Conservation (phyloP, 2,329 filamentous ascomycete species). For the Drechslerella dactyloides region DNA sequence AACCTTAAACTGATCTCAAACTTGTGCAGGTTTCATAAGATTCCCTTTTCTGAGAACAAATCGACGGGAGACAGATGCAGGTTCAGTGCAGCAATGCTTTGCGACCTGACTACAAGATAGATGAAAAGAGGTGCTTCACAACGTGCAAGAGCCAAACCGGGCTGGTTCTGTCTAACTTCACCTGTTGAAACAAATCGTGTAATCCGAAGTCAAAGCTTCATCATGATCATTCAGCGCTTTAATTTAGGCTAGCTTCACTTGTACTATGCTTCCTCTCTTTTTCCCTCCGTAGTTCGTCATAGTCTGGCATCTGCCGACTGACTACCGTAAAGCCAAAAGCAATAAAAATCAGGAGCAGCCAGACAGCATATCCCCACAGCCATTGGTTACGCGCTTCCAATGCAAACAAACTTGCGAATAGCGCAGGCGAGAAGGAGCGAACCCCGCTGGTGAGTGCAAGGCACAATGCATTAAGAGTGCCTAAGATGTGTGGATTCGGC, state of each 20-base stretch:
- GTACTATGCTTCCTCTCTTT: slow-evolving; percentile 12
- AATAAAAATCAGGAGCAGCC: slow-evolving; percentile 15
- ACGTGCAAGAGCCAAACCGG: too few species aligned
- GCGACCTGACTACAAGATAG: too few species aligned
- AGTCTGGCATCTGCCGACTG: slow-evolving; percentile 35
- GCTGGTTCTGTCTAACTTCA: too few species aligned
- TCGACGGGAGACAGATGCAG: too few species aligned
- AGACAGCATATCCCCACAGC: slow-evolving; percentile 60
- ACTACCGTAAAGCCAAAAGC: slow-evolving; percentile 25
- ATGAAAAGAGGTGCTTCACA: too few species aligned
- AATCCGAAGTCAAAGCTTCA: too few species aligned
- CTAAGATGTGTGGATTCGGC: slow-evolving; percentile 69
- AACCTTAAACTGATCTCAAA: too few species aligned
- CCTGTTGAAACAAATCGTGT: too few species aligned
- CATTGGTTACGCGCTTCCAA: slow-evolving; percentile 67
- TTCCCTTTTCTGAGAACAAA: too few species aligned
- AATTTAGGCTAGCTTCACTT: background rate
- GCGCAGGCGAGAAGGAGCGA: slow-evolving; percentile 70
- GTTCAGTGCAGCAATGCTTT: too few species aligned
- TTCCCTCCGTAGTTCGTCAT: slow-evolving; percentile 19
- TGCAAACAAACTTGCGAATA: slow-evolving; percentile 73
- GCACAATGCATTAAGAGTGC: slow-evolving; percentile 73
- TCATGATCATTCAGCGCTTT: background rate
- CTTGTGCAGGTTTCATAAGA: too few species aligned
- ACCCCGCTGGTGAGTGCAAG: slow-evolving; percentile 69